phyloP scores from a whole-genome alignment of 75 land plant species.

The Selaginella tamariscina region DNA sequence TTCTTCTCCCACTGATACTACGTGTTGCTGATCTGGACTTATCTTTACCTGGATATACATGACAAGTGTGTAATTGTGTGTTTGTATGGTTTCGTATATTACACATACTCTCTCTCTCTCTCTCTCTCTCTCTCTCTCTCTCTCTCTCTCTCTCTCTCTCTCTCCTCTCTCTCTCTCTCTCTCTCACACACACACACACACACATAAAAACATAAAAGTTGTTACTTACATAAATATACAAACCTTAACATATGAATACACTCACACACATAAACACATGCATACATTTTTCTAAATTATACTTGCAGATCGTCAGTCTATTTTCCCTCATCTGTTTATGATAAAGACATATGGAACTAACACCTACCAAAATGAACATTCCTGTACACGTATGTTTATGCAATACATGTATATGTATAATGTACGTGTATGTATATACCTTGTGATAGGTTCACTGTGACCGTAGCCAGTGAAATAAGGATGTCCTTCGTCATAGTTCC shows the following conservation, averaged over 20 bases:
- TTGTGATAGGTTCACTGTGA: constrained; percentile 28
- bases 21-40: constrained; percentile 29
- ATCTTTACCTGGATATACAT: constrained; percentile 26
- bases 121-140: too few relatives aligned
- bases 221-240: too few relatives aligned
- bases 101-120: too few relatives aligned
- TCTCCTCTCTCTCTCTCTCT: too few relatives aligned
- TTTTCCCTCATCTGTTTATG: too few relatives aligned
- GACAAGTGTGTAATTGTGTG: neutral
- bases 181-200: too few relatives aligned
- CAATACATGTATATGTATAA: neutral
- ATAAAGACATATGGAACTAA: too few relatives aligned
- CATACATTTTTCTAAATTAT: neutral
- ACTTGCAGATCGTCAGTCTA: too few relatives aligned
- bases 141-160: too few relatives aligned
- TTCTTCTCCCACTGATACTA: constrained; percentile 35
- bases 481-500: constrained; percentile 40
- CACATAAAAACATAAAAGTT: too few relatives aligned
- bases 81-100: too few relatives aligned
- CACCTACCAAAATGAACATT: too few relatives aligned
- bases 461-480: constrained; percentile 32
- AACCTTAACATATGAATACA: neutral
- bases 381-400: neutral
- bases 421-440: constrained; percentile 14
- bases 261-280: neutral